Base-by-base conservation (phyloP, 2,329 filamentous ascomycete genomes). In the Botryotinia convoluta region DNA sequence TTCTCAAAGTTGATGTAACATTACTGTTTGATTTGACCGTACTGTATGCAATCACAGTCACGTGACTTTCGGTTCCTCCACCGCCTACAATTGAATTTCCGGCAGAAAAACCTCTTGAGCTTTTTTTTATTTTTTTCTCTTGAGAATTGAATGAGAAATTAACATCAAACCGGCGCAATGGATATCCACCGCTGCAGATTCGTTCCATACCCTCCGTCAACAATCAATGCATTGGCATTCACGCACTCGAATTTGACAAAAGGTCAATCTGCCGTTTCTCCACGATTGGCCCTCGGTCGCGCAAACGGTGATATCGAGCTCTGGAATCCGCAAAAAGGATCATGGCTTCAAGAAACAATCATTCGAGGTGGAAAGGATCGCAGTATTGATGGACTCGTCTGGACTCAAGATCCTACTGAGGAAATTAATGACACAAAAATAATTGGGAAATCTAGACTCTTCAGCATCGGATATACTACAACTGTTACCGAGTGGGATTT, bases 121-220 rank as follows among this genome's bases (percentile, higher is more conserved):
- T 62, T 72, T 69, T 69, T 68, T 68, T 68, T 29, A 45, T 57
- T 69, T 69, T 69, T 72, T 60, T 60, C 62, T 63, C 26, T 64
- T 39, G 37, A 26, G 51, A 48, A 37, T 61, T 54, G 48, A 69
- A 61, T 29, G 29, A 45, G 29, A 39, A 57, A 37, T 61, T 22
- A 48, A 60, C 16, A 72, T 29, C 42, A 69, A 44, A 69, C 35
- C 72, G 74, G 72, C 77, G 73, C 75, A 74, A 98, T 98, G 95
- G 95, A 98, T 84, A 92, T 99, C 81, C 96, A 99, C 86, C 93
- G 96, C 80, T 97, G 95, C 81, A 93, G 96, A 81, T 99, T 99
- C 84, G 92, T 99, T 78, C 93, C 93, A 59, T 98, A 93, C 83
- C 94, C 94, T 77, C 92, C 94, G 12, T 94, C 94, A 74, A 92